A percentile compares a stretch with the other conserved stretches of the same genome.
phyloP scores from a whole-genome alignment of 805 yeast genomes.

The Schwanniomyces yamadae region DNA sequence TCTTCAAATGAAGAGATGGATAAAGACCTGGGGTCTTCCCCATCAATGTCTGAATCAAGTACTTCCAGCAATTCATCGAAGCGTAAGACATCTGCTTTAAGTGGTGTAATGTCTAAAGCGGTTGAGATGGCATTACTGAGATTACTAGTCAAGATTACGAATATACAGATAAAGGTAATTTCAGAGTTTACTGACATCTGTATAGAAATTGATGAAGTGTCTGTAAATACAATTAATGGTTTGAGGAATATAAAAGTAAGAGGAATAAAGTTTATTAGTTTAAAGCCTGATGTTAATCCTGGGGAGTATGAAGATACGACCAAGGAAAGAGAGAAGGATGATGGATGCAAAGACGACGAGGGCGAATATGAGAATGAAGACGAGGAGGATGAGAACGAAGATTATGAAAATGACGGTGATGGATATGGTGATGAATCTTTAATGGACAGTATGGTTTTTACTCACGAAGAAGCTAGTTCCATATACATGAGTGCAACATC shows the following conservation, averaged over 20 bases:
- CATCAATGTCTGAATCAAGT: constrained; percentile 6
- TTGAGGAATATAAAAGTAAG: constrained; percentile 38
- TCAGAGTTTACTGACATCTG: constrained; percentile 43
- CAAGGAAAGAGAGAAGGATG: constrained; percentile 4
- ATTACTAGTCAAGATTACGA: constrained; percentile 48
- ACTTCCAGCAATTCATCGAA: constrained; percentile 16
- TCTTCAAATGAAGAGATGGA: constrained; percentile 8
- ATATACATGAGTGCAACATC: constrained; percentile 83
- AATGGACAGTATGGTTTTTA: constrained; percentile 58
- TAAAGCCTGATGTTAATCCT: constrained; percentile 39
- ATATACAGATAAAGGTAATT: constrained; percentile 48
- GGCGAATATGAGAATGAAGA: constrained; percentile 11
- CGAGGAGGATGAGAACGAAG: constrained; percentile 22
- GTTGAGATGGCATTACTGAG: constrained; percentile 67
- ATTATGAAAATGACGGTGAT: constrained; percentile 21
- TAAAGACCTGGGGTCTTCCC: neutral
- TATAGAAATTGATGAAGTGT: constrained; percentile 28
- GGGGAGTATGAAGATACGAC: constrained; percentile 17
- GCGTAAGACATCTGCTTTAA: constrained; percentile 39
- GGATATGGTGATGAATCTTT: constrained; percentile 45
- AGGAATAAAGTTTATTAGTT: constrained; percentile 40
- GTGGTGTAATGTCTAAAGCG: constrained; percentile 60
- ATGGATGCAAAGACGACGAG: constrained; percentile 3
- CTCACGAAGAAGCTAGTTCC: constrained; percentile 68
- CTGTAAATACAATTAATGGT: constrained; percentile 45